Evolutionary conservation across 176 grass and related monocot species (phyloP).

Genomic region (Pontederia paniculata): DNA sequence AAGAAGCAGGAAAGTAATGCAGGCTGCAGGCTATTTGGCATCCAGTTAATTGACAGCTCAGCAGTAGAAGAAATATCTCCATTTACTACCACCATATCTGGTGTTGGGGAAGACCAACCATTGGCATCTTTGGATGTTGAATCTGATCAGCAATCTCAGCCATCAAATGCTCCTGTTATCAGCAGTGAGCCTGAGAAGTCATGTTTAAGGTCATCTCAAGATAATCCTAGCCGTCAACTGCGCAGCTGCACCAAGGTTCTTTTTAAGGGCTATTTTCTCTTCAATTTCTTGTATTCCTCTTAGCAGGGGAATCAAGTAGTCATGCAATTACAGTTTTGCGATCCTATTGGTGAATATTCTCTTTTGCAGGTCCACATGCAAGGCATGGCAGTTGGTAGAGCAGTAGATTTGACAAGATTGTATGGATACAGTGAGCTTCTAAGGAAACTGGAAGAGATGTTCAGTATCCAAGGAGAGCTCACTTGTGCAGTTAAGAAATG

Average conservation of each 20-base stretch:
- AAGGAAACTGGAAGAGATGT: conserved; percentile 61
- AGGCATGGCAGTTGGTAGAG: conserved; percentile 76
- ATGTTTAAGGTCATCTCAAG: conserved; percentile 22
- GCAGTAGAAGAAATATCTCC: conserved; percentile 32
- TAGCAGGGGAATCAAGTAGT: too few species aligned
- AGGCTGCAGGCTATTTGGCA: conserved; percentile 86
- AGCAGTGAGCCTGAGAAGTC: conserved; percentile 29
- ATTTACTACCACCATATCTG: conserved; percentile 18
- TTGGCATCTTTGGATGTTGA: conserved; percentile 22
- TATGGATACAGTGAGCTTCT: conserved; percentile 40
- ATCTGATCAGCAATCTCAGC: conserved; percentile 39
- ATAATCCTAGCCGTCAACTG: conserved; percentile 52
- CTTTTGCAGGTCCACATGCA: conserved; percentile 67
- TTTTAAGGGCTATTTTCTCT: too few species aligned
- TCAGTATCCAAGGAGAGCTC: conserved; percentile 52
- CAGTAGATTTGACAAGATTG: conserved; percentile 71
- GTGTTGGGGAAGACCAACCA: conserved; percentile 32
- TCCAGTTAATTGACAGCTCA: conserved; percentile 46
- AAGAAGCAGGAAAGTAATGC: conserved; percentile 40
- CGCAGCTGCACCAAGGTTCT: conserved; percentile 95
- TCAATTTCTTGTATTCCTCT: too few species aligned
- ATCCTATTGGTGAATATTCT: not conserved
- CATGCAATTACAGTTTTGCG: too few species aligned
- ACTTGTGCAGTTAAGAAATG: conserved; percentile 47
- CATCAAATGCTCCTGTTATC: conserved; percentile 29